Conservation (phyloP, 345 rosid genomes). For the Cochlearia excelsa region DNA sequence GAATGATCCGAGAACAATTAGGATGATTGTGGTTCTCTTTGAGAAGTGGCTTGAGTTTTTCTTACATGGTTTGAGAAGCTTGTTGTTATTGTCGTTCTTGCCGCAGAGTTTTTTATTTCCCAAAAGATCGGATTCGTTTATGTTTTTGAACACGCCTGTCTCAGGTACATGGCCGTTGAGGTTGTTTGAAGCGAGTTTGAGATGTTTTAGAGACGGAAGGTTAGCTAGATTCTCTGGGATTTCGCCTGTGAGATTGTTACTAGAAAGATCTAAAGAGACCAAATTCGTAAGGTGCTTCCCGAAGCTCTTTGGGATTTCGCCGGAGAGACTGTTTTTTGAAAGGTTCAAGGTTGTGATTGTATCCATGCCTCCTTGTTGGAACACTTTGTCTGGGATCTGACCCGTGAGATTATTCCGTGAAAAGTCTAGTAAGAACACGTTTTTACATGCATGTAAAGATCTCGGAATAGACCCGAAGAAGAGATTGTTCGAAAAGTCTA, state of each 20-base stretch:
- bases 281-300: constrained; percentile 45
- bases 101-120: constrained; percentile 82
- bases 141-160: constrained; percentile 55
- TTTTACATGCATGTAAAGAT: constrained; percentile 57
- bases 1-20: constrained; percentile 47
- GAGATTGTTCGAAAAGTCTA: constrained; percentile 71
- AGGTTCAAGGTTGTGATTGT: constrained; percentile 55
- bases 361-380: constrained; percentile 36
- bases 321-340: constrained; percentile 58
- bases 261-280: constrained; percentile 61
- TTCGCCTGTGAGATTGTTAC: constrained; percentile 53
- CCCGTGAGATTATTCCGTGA: constrained; percentile 68
- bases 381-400: constrained; percentile 44
- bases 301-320: constrained; percentile 50
- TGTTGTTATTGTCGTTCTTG: constrained; percentile 16
- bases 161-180: constrained; percentile 75
- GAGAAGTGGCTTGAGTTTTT: constrained; percentile 44
- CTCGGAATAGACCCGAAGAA: constrained; percentile 65
- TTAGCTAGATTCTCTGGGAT: constrained; percentile 62
- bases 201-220: constrained; percentile 50
- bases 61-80: constrained; percentile 45
- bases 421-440: constrained; percentile 63
- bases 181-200: constrained; percentile 67
- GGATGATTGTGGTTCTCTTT: constrained; percentile 37
- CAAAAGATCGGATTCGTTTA: constrained; percentile 42